Base-by-base conservation (phyloP, 345 rosid genomes). In the Eucalyptus dawsonii region DNA sequence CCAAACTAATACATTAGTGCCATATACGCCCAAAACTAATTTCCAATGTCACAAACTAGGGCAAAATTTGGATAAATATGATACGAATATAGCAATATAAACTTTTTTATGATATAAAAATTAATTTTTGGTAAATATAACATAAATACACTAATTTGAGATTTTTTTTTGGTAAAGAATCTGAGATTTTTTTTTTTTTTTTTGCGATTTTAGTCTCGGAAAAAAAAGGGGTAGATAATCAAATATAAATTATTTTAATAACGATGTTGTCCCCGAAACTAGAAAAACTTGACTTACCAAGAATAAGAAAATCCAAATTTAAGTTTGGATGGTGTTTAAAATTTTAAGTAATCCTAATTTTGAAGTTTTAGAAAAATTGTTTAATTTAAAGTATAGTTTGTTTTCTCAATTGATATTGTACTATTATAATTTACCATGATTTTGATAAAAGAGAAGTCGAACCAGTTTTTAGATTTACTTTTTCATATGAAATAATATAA, bases 191-290 rank as follows among this genome's bases (percentile, higher is more conserved):
- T 60, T 60, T 34, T 34, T 34, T 60, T 60, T 34, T 34, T 34
- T 6, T 27, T 54, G 2, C 1, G 4, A 4, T 62, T 9, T 62
- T 62, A 62, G 34, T 62, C 31, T 4, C 0, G n/a, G 1, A 12
- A 12, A 62, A 60, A 27, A 62, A 27, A 25, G 58, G 12, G 40
- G 76, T n/a, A 67, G 40, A 65, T 29, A 65, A n/a, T 65, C 19
- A n/a, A n/a, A 65, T 14, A n/a, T 7, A n/a, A n/a, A n/a, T 34
- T 14, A 65, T 5, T 65, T 65, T n/a, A n/a, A n/a, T 29, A 65
- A n/a, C 5, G 11, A 65, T 65, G 37, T 65, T n/a, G 37, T 56
- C 62, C 5, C 5, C 25, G 6, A 56, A 24, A 21, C 58, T 19
- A 19, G 10, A 54, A 21, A 54, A 54, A 8, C 62, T 56, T 56